These are phyloP conservation scores for Tuber aestivum DNA, from an alignment of 495 filamentous ascomycete genomes.

Conservation along the genomic window DNA sequence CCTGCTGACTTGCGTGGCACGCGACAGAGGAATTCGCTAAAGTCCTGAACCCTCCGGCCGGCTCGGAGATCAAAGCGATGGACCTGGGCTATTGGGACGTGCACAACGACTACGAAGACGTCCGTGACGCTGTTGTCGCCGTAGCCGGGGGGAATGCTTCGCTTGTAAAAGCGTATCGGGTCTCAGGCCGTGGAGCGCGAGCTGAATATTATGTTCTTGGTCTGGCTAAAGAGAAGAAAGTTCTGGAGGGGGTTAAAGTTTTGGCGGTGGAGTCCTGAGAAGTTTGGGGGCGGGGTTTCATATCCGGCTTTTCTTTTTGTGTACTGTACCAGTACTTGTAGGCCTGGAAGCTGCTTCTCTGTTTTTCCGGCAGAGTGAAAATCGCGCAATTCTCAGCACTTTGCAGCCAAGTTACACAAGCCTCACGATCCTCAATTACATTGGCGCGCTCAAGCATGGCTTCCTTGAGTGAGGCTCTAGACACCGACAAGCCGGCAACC, in stretches of 20 bases:
- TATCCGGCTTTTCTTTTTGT: neutral
- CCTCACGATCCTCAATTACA: no score
- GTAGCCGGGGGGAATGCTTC: conserved; percentile 44
- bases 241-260: conserved; percentile 56
- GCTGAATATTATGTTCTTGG: conserved; percentile 58
- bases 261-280: conserved; percentile 54
- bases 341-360: no score
- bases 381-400: no score
- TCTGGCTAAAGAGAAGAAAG: conserved; percentile 48
- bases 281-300: neutral
- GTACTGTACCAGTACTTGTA: no score
- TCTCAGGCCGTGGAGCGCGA: conserved; percentile 50
- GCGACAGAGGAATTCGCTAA: neutral
- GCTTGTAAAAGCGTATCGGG: conserved; percentile 55
- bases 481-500: no score
- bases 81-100: conserved; percentile 48
- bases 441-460: no score
- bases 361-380: no score
- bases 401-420: no score
- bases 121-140: conserved; percentile 46
- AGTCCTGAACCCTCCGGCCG: conserved; percentile 13
- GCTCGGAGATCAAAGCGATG: conserved; percentile 43
- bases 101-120: conserved; percentile 47
- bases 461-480: no score
- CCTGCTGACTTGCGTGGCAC: neutral